These are phyloP conservation scores for Castanopsis chinensis DNA, from an alignment of 306 rosid genomes.

Conservation along the genomic window DNA sequence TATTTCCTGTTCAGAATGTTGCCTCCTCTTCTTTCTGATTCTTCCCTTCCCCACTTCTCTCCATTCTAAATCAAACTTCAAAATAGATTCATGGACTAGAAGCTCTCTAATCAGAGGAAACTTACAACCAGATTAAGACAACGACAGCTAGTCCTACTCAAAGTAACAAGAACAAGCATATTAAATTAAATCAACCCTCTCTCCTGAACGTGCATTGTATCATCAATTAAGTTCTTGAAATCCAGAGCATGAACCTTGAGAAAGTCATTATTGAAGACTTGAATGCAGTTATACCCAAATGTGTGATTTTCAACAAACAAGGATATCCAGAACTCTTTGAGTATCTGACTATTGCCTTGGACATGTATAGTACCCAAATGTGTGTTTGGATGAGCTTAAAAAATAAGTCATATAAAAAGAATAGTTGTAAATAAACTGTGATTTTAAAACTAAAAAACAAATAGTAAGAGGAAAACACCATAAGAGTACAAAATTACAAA, in stretches of 20 bases:
- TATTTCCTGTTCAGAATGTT: background rate
- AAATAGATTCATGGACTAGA: background rate
- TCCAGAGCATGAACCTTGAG: background rate
- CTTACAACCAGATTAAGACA: background rate
- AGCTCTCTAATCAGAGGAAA: background rate
- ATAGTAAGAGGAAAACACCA: too few species aligned
- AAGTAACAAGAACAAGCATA: background rate
- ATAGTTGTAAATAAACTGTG: too few species aligned
- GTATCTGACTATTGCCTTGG: too few species aligned
- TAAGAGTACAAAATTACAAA: background rate
- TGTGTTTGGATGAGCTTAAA: too few species aligned
- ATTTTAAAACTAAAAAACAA: too few species aligned
- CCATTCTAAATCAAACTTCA: background rate
- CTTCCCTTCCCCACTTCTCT: background rate
- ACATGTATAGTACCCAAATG: too few species aligned
- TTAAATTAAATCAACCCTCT: background rate
- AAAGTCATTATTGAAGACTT: background rate
- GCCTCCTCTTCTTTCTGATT: background rate
- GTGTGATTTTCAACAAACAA: too few species aligned
- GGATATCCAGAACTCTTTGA: too few species aligned
- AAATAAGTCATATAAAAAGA: too few species aligned
- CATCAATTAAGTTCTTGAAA: background rate
- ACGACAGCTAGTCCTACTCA: background rate
- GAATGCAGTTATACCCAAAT: background rate
- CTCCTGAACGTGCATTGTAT: background rate